Conservation (phyloP, 345 rosid species). For the Boechera retrofracta region DNA sequence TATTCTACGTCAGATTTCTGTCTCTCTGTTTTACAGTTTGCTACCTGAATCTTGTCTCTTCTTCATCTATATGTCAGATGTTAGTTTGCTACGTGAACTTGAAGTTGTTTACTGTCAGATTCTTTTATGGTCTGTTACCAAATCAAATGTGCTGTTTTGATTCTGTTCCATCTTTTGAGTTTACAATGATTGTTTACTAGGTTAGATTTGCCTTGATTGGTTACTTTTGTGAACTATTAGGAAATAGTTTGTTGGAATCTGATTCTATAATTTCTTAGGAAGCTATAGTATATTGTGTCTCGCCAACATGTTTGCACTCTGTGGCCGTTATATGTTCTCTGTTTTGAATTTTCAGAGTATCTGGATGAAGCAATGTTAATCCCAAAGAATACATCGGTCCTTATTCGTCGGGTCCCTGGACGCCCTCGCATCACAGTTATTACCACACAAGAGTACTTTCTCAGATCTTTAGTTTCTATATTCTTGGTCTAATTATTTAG, state of each 20-base stretch:
- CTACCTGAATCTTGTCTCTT: neutral
- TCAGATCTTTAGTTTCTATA: constrained; percentile 54
- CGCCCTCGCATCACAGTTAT: constrained; percentile 95
- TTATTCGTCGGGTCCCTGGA: constrained; percentile 98
- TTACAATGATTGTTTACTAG: neutral
- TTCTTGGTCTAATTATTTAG: constrained; percentile 33
- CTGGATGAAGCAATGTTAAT: constrained; percentile 93
- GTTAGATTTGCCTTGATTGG: neutral
- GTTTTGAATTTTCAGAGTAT: constrained; percentile 90
- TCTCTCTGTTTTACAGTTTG: too few relatives aligned
- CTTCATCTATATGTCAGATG: neutral
- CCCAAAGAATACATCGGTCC: constrained; percentile 96
- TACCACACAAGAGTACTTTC: constrained; percentile 80
- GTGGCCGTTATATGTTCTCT: constrained; percentile 34
- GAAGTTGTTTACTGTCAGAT: neutral
- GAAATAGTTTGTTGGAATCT: constrained; percentile 7
- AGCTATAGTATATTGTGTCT: constrained; percentile 14
- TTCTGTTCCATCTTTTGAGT: constrained; percentile 16
- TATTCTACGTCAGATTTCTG: constrained; percentile 25
- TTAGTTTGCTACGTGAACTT: neutral
- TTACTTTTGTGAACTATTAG: neutral
- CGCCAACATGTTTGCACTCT: constrained; percentile 1
- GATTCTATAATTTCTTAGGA: constrained; percentile 5
- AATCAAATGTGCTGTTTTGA: neutral
- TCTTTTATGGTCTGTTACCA: neutral